Percentiles rank a stretch among this genome's conserved stretches.
Conservation (phyloP, 2,329 filamentous ascomycete genomes). For the Curvularia spicifera region DNA sequence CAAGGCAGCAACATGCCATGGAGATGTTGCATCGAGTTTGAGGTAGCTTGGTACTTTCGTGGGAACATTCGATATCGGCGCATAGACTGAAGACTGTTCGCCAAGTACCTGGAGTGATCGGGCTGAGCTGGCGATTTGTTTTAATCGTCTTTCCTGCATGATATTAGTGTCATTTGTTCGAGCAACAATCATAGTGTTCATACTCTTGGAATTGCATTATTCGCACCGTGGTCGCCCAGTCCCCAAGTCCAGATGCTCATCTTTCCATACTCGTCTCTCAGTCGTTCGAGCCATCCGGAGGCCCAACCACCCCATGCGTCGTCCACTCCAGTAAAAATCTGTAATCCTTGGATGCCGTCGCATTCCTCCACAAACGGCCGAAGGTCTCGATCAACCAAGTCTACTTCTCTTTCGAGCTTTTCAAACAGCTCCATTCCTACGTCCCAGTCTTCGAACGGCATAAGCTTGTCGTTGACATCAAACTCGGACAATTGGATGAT, state of each 20-base stretch:
- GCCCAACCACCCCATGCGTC: constrained; percentile 59
- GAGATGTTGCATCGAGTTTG: constrained; percentile 65
- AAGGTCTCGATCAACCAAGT: constrained; percentile 86
- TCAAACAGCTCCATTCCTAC: constrained; percentile 50
- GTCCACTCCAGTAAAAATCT: constrained; percentile 63
- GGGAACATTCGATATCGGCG: constrained; percentile 72
- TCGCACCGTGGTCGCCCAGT: constrained; percentile 64
- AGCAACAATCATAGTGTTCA: constrained; percentile 28
- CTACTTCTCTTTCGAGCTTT: constrained; percentile 63
- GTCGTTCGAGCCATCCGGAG: constrained; percentile 61
- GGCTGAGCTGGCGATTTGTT: constrained; percentile 75
- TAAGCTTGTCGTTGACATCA: constrained; percentile 77
- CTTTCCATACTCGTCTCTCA: constrained; percentile 92
- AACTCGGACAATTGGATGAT: constrained; percentile 83
- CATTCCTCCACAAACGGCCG: constrained; percentile 90
- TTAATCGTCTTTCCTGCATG: constrained; percentile 64
- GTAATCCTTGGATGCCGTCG: constrained; percentile 87
- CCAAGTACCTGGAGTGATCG: constrained; percentile 72
- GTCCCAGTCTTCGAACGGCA: constrained; percentile 77
- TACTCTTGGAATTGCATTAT: constrained; percentile 49
- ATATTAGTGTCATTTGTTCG: constrained; percentile 18
- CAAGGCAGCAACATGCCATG: constrained; percentile 82
- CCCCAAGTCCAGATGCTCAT: constrained; percentile 87
- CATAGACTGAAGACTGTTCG: constrained; percentile 74
- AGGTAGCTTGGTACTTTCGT: constrained; percentile 63